Conservation (phyloP, 768 basidiomycete species). For the Pleurotus platypus region DNA sequence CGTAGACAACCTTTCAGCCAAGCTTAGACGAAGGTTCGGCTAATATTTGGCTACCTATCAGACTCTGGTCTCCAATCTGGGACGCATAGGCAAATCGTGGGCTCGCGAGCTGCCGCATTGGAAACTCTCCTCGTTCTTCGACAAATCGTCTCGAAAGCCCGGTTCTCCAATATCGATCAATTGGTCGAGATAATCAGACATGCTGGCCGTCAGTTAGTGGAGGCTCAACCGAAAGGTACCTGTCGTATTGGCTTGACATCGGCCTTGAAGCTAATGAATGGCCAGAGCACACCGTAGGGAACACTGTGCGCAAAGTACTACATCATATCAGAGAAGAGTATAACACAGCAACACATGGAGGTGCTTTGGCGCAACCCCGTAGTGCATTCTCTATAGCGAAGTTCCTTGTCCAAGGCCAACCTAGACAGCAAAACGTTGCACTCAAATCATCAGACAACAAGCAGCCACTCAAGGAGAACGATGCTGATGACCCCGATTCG, state of each 20-base stretch:
- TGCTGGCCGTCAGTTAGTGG: conserved; percentile 77
- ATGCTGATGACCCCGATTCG: conserved; percentile 74
- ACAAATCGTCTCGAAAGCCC: conserved; percentile 84
- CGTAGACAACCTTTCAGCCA: conserved; percentile 69
- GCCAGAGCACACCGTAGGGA: conserved; percentile 90
- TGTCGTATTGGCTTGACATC: conserved; percentile 7
- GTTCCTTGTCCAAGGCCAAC: conserved; percentile 80
- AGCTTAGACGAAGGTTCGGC: conserved; percentile 68
- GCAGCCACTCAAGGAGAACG: conserved; percentile 61
- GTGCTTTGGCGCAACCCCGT: conserved; percentile 29
- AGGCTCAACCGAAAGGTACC: conserved; percentile 93
- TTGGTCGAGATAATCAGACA: conserved; percentile 74
- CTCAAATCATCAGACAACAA: conserved; percentile 47
- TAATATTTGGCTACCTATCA: conserved; percentile 1
- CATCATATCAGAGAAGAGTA: conserved; percentile 96
- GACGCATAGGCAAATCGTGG: conserved; percentile 76
- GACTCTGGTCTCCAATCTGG: conserved; percentile 11
- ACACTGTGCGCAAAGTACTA: conserved; percentile 88
- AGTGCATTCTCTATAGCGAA: conserved; percentile 71
- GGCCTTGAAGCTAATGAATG: conserved; percentile 7
- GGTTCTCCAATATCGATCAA: conserved; percentile 84
- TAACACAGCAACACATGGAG: conserved; percentile 65
- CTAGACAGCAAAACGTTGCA: conserved; percentile 43
- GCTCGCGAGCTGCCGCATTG: conserved; percentile 83
- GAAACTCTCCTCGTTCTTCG: conserved; percentile 87